These are phyloP conservation scores for Collariella sp. DNA, from an alignment of 495 filamentous ascomycete genomes.

Conservation along the genomic window DNA sequence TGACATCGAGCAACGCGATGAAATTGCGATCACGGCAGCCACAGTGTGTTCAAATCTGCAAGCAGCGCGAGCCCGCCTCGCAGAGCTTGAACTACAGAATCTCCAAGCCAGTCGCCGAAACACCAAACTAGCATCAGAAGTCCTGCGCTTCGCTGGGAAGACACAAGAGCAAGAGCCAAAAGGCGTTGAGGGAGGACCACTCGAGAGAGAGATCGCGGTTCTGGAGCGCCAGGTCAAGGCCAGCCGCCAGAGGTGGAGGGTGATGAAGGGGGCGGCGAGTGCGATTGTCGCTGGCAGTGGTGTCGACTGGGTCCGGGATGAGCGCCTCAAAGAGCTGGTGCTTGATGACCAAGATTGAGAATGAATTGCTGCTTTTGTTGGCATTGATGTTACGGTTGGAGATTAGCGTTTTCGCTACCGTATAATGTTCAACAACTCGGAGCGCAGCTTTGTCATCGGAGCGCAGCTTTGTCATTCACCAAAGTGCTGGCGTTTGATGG, in stretches of 20 bases:
- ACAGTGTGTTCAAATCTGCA: constrained; percentile 46
- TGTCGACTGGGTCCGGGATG: constrained; percentile 70
- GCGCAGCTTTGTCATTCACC: no score
- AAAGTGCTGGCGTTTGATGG: background rate
- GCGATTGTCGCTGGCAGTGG: constrained; percentile 76
- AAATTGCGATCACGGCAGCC: constrained; percentile 50
- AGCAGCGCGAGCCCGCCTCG: constrained; percentile 40
- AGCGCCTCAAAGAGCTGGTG: constrained; percentile 60
- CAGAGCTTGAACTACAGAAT: constrained; percentile 47
- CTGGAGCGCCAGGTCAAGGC: constrained; percentile 48
- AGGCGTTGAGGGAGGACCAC: constrained; percentile 40
- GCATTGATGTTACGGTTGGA: background rate
- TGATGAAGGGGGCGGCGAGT: constrained; percentile 65
- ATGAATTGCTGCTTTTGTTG: background rate
- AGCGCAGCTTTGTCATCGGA: no score
- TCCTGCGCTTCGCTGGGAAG: constrained; percentile 53
- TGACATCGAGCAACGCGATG: constrained; percentile 58
- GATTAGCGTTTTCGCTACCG: background rate
- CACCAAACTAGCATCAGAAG: constrained; percentile 47
- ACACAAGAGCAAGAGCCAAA: constrained; percentile 44
- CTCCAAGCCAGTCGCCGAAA: constrained; percentile 50
- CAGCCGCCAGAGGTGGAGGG: constrained; percentile 56
- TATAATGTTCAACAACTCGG: no score
- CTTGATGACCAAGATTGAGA: constrained; percentile 53
- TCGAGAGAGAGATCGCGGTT: constrained; percentile 43